Conservation (phyloP, 140 eudicot genomes). For the Cichorium intybus region DNA sequence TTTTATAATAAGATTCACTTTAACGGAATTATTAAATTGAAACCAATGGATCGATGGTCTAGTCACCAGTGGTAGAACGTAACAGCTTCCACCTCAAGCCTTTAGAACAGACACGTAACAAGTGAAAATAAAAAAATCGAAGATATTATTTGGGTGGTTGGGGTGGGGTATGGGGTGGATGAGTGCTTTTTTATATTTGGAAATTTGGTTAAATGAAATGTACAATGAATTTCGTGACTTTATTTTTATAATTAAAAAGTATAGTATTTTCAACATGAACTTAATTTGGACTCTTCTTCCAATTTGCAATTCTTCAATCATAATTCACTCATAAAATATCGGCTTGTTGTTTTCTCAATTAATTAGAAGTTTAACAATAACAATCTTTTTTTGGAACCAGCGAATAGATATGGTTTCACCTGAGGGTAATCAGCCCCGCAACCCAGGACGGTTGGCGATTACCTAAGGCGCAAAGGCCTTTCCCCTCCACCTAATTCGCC, state of each 20-base stretch:
- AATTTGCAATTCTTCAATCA: background rate
- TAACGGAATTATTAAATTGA: too few relatives aligned
- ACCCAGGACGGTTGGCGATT: too few relatives aligned
- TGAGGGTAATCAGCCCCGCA: too few relatives aligned
- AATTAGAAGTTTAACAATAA: background rate
- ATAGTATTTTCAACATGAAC: background rate
- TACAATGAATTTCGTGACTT: conserved; percentile 5
- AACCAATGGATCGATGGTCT: too few relatives aligned
- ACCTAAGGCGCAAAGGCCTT: too few relatives aligned
- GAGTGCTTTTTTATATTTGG: conserved; percentile 11
- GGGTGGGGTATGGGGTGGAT: background rate
- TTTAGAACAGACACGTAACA: background rate
- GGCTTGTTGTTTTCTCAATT: background rate
- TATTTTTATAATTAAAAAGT: background rate
- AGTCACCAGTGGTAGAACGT: too few relatives aligned
- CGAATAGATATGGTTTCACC: too few relatives aligned
- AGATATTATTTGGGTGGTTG: background rate
- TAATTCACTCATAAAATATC: background rate
- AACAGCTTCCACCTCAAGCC: background rate
- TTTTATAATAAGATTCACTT: too few relatives aligned
- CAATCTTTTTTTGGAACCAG: too few relatives aligned
- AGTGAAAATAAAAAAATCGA: background rate
- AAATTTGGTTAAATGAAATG: background rate
- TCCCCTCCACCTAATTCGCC: too few relatives aligned
- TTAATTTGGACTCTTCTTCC: conserved; percentile 10